A percentile compares a stretch with the other conserved stretches of the same genome.
These are phyloP conservation scores for Avena insularis DNA, from an alignment of 176 grass and related monocot species.

Conservation along the genomic window DNA sequence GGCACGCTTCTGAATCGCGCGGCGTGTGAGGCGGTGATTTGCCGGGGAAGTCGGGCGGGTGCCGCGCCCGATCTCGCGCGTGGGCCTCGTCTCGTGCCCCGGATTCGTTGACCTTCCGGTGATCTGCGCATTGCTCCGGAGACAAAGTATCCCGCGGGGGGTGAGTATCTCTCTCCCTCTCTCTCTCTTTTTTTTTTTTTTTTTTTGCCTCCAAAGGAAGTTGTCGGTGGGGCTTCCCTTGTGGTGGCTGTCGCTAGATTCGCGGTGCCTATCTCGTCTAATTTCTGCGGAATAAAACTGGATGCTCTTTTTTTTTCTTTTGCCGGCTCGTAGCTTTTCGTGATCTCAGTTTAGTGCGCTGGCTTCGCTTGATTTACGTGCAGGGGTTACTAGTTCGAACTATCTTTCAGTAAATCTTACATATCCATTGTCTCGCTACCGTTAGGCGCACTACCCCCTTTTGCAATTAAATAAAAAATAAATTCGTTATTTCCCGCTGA, in stretches of 20 bases:
- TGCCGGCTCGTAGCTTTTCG: background rate
- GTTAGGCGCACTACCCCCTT: no score
- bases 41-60: background rate
- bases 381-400: background rate
- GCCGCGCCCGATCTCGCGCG: background rate
- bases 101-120: slow-evolving; percentile 30
- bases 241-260: slow-evolving; percentile 40
- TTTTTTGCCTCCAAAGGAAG: background rate
- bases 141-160: background rate
- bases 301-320: background rate
- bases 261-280: background rate
- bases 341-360: slow-evolving; percentile 5
- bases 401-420: background rate
- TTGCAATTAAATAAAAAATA: no score
- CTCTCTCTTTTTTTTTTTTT: background rate
- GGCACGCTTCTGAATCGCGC: background rate
- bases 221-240: slow-evolving; percentile 39
- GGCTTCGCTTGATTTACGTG: background rate
- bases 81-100: background rate
- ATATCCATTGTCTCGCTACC: no score
- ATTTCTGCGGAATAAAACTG: background rate
- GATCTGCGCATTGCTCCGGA: slow-evolving; percentile 34
- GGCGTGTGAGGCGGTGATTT: background rate
- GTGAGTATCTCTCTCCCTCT: background rate
- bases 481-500: no score